Evolutionary conservation across 1,284 basidiomycete genomes (phyloP).

Genomic region (Pseudozyma pruni): DNA sequence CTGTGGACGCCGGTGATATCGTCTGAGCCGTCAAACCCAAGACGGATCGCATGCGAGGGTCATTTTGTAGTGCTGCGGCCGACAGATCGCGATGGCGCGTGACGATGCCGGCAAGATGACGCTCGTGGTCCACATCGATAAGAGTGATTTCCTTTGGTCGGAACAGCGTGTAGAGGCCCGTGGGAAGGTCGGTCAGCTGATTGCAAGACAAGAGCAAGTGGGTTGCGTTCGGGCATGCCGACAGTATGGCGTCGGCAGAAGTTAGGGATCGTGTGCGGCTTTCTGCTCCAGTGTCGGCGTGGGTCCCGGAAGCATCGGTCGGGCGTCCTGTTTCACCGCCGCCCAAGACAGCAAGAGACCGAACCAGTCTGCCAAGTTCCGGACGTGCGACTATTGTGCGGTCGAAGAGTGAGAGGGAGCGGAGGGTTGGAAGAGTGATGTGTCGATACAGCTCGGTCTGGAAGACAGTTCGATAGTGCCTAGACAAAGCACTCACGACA

Average conservation of each 20-base stretch:
- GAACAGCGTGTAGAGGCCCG: conserved; percentile 12
- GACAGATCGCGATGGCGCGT: conserved; percentile 37
- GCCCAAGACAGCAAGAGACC: conserved; percentile 15
- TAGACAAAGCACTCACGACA: conserved; percentile 13
- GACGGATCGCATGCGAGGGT: conserved; percentile 30
- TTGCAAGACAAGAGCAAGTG: conserved; percentile 33
- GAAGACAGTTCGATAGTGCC: conserved; percentile 14
- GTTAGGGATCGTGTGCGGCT: neutral
- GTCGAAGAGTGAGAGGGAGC: conserved; percentile 1
- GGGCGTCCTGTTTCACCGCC: neutral
- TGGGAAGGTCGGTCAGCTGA: conserved; percentile 8
- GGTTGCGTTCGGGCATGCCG: conserved; percentile 26
- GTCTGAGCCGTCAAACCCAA: too few species aligned
- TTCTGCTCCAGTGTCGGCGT: neutral
- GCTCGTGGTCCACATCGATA: conserved; percentile 14
- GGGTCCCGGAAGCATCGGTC: neutral
- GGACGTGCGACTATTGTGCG: conserved; percentile 10
- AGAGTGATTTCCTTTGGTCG: conserved; percentile 27
- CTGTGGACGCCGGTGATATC: too few species aligned
- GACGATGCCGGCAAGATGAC: conserved; percentile 31
- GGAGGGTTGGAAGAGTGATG: conserved; percentile 5
- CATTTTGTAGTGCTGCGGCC: conserved; percentile 26
- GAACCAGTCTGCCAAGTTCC: conserved; percentile 11
- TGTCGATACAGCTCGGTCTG: conserved; percentile 29
- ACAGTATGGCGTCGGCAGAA: conserved; percentile 20